Conservation (phyloP, 305 asterid species). For the Fraxinus floribunda region DNA sequence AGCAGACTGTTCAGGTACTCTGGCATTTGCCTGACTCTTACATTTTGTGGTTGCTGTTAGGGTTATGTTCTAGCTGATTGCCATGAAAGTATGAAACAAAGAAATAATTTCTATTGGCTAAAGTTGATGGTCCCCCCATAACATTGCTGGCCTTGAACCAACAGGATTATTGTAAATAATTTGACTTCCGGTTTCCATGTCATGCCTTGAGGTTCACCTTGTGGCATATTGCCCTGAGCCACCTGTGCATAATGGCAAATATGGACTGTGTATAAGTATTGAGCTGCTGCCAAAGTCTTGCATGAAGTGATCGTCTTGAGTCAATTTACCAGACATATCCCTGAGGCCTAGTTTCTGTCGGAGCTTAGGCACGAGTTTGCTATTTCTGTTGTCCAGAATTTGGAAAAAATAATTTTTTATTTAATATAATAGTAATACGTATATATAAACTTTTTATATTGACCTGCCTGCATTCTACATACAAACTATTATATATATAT, state of each 20-base stretch:
- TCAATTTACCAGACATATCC: background rate
- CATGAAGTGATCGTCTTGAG: background rate
- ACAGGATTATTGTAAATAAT: background rate
- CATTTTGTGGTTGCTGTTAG: background rate
- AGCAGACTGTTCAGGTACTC: constrained; percentile 87
- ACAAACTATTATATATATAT: background rate
- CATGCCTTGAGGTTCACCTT: background rate
- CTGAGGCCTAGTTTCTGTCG: background rate
- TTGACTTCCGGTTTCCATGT: background rate
- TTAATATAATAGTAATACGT: background rate
- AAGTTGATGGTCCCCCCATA: background rate
- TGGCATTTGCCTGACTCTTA: background rate
- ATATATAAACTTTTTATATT: background rate
- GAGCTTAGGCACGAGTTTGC: background rate
- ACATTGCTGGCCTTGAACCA: background rate
- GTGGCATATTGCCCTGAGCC: background rate
- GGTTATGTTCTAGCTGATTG: background rate
- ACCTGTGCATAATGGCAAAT: background rate
- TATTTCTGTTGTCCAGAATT: background rate
- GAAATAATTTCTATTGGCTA: background rate
- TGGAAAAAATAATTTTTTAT: background rate
- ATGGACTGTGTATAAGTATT: background rate
- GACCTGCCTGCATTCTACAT: background rate
- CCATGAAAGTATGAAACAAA: background rate
- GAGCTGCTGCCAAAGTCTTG: background rate